These are phyloP conservation scores for Scalesia atractyloides DNA, from an alignment of 129 eudicot species.

Conservation along the genomic window DNA sequence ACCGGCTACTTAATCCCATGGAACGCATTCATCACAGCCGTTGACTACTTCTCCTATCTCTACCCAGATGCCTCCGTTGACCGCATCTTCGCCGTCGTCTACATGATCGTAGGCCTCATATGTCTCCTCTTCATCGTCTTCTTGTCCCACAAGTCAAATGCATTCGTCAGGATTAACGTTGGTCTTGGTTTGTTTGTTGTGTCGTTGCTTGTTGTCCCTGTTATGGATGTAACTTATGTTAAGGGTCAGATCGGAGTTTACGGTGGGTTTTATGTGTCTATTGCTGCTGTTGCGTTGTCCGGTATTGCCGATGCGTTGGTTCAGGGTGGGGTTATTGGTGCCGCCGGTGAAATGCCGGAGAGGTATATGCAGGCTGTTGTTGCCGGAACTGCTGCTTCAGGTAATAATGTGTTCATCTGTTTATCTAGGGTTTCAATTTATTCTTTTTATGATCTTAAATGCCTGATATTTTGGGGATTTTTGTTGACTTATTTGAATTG, in stretches of 20 bases:
- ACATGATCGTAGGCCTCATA: slow-evolving; percentile 63
- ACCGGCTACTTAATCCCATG: slow-evolving; percentile 90
- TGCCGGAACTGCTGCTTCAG: slow-evolving; percentile 96
- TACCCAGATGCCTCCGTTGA: slow-evolving; percentile 84
- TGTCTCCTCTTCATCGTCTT: slow-evolving; percentile 51
- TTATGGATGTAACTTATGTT: slow-evolving; percentile 63
- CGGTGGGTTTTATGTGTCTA: slow-evolving; percentile 67
- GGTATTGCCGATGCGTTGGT: slow-evolving; percentile 85
- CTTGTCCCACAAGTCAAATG: slow-evolving; percentile 47
- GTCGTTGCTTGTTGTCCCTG: slow-evolving; percentile 65
- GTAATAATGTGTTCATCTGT: slow-evolving; percentile 27
- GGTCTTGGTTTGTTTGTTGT: slow-evolving; percentile 63
- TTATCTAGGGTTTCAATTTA: not conserved
- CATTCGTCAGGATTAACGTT: slow-evolving; percentile 63
- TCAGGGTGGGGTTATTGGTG: slow-evolving; percentile 79
- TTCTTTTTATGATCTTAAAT: not conserved
- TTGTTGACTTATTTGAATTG: not conserved
- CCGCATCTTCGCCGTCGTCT: slow-evolving; percentile 73
- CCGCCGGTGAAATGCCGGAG: slow-evolving; percentile 94
- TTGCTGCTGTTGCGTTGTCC: slow-evolving; percentile 56
- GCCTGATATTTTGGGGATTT: slow-evolving; percentile 21
- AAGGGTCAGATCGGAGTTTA: slow-evolving; percentile 65
- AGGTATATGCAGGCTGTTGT: slow-evolving; percentile 94
- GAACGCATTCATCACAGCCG: slow-evolving; percentile 99
- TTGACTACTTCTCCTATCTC: slow-evolving; percentile 85